Evolutionary conservation across 176 grass and related monocot genomes (phyloP).

Genomic region (Pontederia paniculata): DNA sequence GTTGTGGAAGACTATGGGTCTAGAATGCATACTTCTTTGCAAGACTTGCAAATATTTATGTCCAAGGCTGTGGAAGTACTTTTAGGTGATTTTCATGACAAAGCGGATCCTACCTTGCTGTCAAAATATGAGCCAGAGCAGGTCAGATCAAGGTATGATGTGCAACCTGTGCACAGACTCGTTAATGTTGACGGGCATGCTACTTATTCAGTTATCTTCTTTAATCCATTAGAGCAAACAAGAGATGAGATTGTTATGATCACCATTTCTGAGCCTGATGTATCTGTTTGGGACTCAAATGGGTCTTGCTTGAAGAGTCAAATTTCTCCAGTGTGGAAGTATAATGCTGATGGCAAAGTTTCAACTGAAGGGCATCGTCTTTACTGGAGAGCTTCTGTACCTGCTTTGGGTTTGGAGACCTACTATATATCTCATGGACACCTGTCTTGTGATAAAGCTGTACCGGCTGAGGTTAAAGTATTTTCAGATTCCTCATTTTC

Average conservation of each 20-base stretch:
- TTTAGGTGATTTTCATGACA: conserved; percentile 73
- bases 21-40: conserved; percentile 91
- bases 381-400: conserved; percentile 90
- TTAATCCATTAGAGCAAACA: conserved; percentile 87
- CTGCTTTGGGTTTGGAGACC: conserved; percentile 87
- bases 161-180: conserved; percentile 64
- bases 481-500: conserved; percentile 40
- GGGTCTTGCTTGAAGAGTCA: conserved; percentile 87
- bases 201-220: conserved; percentile 44
- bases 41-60: conserved; percentile 88
- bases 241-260: conserved; percentile 94
- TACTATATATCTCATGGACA: conserved; percentile 53
- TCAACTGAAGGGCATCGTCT: conserved; percentile 62
- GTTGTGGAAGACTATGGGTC: conserved; percentile 83
- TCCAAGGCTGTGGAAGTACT: conserved; percentile 72
- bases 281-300: conserved; percentile 65
- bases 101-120: conserved; percentile 61
- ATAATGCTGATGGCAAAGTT: conserved; percentile 33
- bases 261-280: conserved; percentile 52
- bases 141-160: conserved; percentile 80
- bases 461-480: conserved; percentile 45
- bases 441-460: conserved; percentile 55
- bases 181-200: conserved; percentile 41
- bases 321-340: conserved; percentile 81
- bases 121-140: conserved; percentile 72